A percentile compares a stretch with the other conserved stretches of the same genome.
phyloP scores from a whole-genome alignment of 352 stramenopile genomes.

The Phytophthora fragariaefolia region DNA sequence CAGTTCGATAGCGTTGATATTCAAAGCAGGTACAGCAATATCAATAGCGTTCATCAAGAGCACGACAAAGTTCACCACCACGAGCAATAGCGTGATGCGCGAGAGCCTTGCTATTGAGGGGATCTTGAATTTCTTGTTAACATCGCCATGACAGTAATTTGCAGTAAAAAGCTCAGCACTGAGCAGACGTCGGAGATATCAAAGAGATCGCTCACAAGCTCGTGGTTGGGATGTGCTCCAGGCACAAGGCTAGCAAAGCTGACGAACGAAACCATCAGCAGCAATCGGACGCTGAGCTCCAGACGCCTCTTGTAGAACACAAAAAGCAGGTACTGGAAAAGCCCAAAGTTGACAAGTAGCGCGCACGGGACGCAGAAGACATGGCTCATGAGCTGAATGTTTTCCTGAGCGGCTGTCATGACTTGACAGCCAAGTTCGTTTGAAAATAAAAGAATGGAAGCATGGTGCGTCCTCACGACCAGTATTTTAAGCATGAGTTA shows the following conservation, averaged over 20 bases:
- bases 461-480: neutral
- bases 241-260: conserved; percentile 36
- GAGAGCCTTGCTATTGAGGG: conserved; percentile 19
- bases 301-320: conserved; percentile 27
- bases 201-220: conserved; percentile 36
- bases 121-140: conserved; percentile 42
- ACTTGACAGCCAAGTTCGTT: neutral
- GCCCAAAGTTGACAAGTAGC: conserved; percentile 22
- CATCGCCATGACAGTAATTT: conserved; percentile 48
- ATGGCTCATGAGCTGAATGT: conserved; percentile 13
- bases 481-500: no score
- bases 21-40: neutral
- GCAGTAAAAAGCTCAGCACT: conserved; percentile 46
- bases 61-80: conserved; percentile 18
- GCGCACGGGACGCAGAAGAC: conserved; percentile 12
- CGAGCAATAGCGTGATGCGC: conserved; percentile 16
- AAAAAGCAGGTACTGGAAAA: conserved; percentile 23
- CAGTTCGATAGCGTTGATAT: conserved; percentile 8
- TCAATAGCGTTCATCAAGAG: conserved; percentile 14
- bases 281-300: conserved; percentile 20
- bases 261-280: conserved; percentile 20
- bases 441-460: neutral
- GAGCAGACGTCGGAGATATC: conserved; percentile 42
- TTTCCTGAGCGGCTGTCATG: conserved; percentile 3
- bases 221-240: conserved; percentile 26